A percentile compares a stretch with the other conserved stretches of the same genome.
These are phyloP conservation scores for Skeletonema grethae DNA, from an alignment of 108 stramenopile species.

Conservation along the genomic window DNA sequence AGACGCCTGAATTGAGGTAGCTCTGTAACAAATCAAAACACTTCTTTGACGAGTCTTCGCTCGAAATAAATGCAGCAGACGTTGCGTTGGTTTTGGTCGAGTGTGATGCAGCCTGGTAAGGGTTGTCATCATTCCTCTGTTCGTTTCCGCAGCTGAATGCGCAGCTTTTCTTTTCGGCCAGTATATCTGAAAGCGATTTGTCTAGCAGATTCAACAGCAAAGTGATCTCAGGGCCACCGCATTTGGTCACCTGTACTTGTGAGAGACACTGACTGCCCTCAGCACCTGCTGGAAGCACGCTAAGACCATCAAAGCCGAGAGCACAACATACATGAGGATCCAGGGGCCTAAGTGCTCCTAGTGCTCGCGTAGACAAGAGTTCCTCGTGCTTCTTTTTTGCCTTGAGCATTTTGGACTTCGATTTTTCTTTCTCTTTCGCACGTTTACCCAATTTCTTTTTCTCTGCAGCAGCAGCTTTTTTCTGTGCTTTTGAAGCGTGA, in stretches of 20 bases:
- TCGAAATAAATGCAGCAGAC: conserved; percentile 13
- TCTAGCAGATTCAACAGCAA: conserved; percentile 37
- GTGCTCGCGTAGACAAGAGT: conserved; percentile 24
- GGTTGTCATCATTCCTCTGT: conserved; percentile 22
- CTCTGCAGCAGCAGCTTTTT: conserved; percentile 25
- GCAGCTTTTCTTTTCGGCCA: conserved; percentile 22
- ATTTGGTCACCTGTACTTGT: conserved; percentile 14
- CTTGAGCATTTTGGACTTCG: conserved; percentile 33
- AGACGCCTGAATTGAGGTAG: conserved; percentile 39
- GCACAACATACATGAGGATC: conserved; percentile 46
- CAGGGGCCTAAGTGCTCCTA: conserved; percentile 37
- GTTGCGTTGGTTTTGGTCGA: neutral
- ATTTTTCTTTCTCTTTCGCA: conserved; percentile 34
- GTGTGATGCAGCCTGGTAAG: conserved; percentile 17
- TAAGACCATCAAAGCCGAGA: conserved; percentile 42
- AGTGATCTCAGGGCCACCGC: conserved; percentile 26
- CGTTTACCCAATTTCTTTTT: conserved; percentile 29
- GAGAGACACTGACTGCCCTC: conserved; percentile 33
- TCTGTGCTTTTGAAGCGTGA: conserved; percentile 26
- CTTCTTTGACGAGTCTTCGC: conserved; percentile 17
- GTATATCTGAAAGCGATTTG: conserved; percentile 21
- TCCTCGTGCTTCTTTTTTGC: conserved; percentile 37
- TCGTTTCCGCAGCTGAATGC: conserved; percentile 19
- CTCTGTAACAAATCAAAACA: conserved; percentile 24
- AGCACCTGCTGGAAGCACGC: conserved; percentile 12